Base-by-base conservation (phyloP, 495 filamentous ascomycete species). In the Massariosphaeria phaeospora region DNA sequence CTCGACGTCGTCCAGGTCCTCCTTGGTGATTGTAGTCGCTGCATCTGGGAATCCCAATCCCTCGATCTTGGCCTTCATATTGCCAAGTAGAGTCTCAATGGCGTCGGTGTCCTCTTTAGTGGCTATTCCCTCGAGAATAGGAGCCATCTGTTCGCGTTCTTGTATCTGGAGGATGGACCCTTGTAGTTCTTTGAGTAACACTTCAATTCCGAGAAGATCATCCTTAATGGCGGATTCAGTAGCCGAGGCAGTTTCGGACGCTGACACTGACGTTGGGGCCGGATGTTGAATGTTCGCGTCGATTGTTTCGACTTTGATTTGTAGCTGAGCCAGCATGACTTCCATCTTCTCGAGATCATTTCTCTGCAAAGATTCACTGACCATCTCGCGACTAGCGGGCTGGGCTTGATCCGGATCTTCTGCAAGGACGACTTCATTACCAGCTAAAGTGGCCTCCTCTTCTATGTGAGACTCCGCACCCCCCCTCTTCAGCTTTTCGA, bases 61-160 rank as follows among this genome's bases (percentile, higher is more conserved):
- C 29, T 95, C 90, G 34, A 95, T 73, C 42, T 85, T 83, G 9
- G 84, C 78, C 61, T 94, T 95, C 17, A 87, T 88, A 64, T 89
- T 91, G 41, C 84, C 79, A 20, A 96, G 78, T 39, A 96, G 77
- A 0, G 83, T 89, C 67, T 95, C 89, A 49, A 96, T 89, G n/a
- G 84, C 86, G 52, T 89, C 81, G 2, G 85, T 85, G 59, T 95
- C 89, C 52, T 91, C 86, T 63, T 87, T 89, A 36, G 81, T 83
- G 7, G 85, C 83, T 1, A 83, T 67, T 36, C 79, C 78, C 17
- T 76, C 70, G 0, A 52, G 15, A 50, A 24, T 69, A 44, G 68
- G 35, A 25, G 57, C 73, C 18, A 78, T 4, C 12, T 17, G 47
- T 27, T 54, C 56, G 8, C 41, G 39, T 73, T 23, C 70, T 68